Evolutionary conservation across 495 filamentous ascomycete species (phyloP), one percentile per base, ranked within the genome.

Genomic region (Aspergillus homomorphus): DNA sequence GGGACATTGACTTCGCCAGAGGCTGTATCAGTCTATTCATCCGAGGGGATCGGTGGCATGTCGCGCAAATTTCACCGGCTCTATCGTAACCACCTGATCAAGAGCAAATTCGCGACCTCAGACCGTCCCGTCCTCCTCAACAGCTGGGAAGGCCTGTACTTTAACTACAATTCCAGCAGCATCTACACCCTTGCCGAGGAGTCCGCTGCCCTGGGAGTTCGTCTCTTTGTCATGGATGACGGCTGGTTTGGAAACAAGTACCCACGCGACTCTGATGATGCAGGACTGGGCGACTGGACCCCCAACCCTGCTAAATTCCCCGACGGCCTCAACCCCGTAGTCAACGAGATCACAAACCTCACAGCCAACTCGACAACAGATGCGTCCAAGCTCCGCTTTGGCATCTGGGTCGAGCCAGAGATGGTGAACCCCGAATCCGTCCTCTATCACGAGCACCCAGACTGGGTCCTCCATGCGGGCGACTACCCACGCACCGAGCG

Each of bases 181-280:
- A 77, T 83, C 59, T 71, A 77, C 19, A 56, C 71, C 0, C 56
- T 84, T 0, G 81, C 82, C 0, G 45, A 80, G 51, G 75, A 80
- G 41, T 74, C 81, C 0, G 80, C 81, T 0, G 76, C 69, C 1
- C 69, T 83, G 7, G 81, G 82, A 4, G 71, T 77, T 24, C 76
- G 72, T 24, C 69, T 83, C 0, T 81, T 84, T 45, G 82, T 83
- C 24, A 73, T 82, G 56, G 82, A 84, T 44, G 82, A 84, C 61
- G 82, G 81, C 26, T 84, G 81, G 80, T 84, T 84, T 44, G 82
- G 82, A 26, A 69, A 76, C 18, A 69, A 82, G 41, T 81, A 83
- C 54, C 79, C 81, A 0, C 79, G 82, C 16, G 62, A 65, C 8
- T 73, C 73, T 23, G 80, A 83, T 57, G 70, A 66, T 2, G 65